These are phyloP conservation scores for Diaporthe helianthi DNA, from an alignment of 2,329 filamentous ascomycete species.

Conservation along the genomic window DNA sequence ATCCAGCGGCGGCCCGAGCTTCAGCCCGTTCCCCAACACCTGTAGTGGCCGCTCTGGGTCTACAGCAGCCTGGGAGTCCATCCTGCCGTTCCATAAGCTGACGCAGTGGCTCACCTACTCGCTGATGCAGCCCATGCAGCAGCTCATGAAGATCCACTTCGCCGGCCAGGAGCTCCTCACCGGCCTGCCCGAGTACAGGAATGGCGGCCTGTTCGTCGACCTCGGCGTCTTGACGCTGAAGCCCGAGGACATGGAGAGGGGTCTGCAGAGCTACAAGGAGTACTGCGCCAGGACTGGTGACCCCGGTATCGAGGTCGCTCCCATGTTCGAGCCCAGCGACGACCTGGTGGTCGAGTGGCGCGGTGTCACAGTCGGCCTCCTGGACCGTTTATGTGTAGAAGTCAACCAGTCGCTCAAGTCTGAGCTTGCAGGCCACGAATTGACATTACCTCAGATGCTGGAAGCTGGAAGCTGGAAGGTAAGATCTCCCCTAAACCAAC, in stretches of 20 bases:
- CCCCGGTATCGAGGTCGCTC: constrained; percentile 62
- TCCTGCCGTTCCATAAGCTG: constrained; percentile 68
- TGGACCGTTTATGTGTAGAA: constrained; percentile 60
- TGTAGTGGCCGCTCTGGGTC: constrained; percentile 41
- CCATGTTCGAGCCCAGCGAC: constrained; percentile 65
- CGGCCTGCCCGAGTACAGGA: constrained; percentile 75
- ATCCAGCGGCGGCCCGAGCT: constrained; percentile 53
- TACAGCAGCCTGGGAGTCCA: constrained; percentile 76
- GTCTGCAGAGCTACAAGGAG: constrained; percentile 58
- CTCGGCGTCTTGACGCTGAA: constrained; percentile 61
- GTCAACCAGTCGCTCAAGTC: constrained; percentile 68
- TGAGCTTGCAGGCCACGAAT: constrained; percentile 71
- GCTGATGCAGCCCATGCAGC: constrained; percentile 69
- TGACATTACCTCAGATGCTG: constrained; percentile 86
- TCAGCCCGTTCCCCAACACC: constrained; percentile 55
- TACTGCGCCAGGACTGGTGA: constrained; percentile 76
- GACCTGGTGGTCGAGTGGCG: constrained; percentile 72
- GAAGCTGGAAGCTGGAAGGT: constrained; percentile 99
- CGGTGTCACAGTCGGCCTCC: constrained; percentile 66
- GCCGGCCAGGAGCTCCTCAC: constrained; percentile 64
- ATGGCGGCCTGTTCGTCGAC: constrained; percentile 73
- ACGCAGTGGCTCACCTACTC: constrained; percentile 80
- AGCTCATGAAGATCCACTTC: constrained; percentile 59
- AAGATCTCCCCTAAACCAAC: constrained; percentile 41
- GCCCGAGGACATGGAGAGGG: constrained; percentile 49